A percentile compares a stretch with the other conserved stretches of the same genome.
These are phyloP conservation scores for Stereum hirsutum DNA, from an alignment of 1,284 basidiomycete genomes.

Conservation along the genomic window DNA sequence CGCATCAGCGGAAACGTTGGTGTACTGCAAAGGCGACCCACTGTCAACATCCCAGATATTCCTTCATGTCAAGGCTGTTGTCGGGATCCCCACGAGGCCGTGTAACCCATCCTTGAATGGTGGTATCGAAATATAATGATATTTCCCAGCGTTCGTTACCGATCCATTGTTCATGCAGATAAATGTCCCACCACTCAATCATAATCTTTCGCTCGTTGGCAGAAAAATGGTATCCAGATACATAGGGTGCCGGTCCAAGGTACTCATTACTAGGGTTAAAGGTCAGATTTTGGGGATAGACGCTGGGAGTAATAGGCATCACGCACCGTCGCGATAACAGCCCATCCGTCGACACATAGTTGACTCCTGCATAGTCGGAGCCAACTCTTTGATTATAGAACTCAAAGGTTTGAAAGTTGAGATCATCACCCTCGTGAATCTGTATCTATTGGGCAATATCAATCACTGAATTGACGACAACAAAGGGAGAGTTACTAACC, in stretches of 20 bases:
- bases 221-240: not conserved
- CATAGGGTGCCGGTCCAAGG: not conserved
- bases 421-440: not conserved
- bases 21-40: too few species aligned
- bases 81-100: not conserved
- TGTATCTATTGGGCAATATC: not conserved
- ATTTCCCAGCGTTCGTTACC: not conserved
- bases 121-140: not conserved
- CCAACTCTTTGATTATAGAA: not conserved
- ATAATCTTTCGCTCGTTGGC: not conserved
- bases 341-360: not conserved
- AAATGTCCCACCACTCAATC: not conserved
- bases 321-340: not conserved
- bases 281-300: not conserved
- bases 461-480: too few species aligned
- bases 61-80: too few species aligned
- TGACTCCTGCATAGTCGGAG: not conserved
- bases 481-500: too few species aligned
- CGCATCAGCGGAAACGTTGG: too few species aligned
- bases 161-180: not conserved
- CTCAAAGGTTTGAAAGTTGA: not conserved
- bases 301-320: not conserved
- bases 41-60: too few species aligned
- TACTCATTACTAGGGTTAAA: not conserved
- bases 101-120: not conserved